Conservation (phyloP, 2,329 filamentous ascomycete genomes). For the Beauveria bassiana region DNA sequence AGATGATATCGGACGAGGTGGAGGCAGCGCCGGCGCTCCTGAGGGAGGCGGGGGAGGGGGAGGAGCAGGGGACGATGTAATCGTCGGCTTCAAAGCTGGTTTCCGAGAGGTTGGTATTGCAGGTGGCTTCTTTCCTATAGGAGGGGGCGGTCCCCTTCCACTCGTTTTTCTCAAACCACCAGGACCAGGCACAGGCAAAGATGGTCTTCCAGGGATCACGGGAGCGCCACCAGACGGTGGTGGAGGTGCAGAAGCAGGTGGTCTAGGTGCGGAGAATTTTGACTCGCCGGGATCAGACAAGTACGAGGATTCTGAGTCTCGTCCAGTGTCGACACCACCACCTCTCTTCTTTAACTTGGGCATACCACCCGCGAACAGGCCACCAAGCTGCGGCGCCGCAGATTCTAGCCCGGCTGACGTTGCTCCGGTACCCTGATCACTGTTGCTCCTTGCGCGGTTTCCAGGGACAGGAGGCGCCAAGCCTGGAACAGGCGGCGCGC, state of each 20-base stretch:
- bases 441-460: slow-evolving; percentile 74
- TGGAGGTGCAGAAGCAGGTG: slow-evolving; percentile 43
- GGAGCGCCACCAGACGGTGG: slow-evolving; percentile 54
- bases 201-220: slow-evolving; percentile 47
- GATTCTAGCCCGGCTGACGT: slow-evolving; percentile 30
- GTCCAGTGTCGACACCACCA: slow-evolving; percentile 67
- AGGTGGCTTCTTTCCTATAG: slow-evolving; percentile 68
- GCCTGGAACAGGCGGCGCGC: slow-evolving; percentile 75
- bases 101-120: slow-evolving; percentile 54
- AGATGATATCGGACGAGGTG: slow-evolving; percentile 27
- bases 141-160: slow-evolving; percentile 64
- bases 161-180: slow-evolving; percentile 53
- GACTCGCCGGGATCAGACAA: slow-evolving; percentile 63
- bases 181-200: slow-evolving; percentile 36
- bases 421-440: slow-evolving; percentile 55
- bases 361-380: slow-evolving; percentile 89
- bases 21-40: slow-evolving; percentile 34
- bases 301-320: slow-evolving; percentile 56
- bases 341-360: slow-evolving; percentile 87
- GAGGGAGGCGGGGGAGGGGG: slow-evolving; percentile 33
- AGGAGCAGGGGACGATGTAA: slow-evolving; percentile 26
- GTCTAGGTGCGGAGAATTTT: slow-evolving; percentile 32
- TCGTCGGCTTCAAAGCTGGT: slow-evolving; percentile 34
- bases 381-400: slow-evolving; percentile 72
- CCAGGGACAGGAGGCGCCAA: slow-evolving; percentile 65